Conservation (phyloP, 2,329 filamentous ascomycete genomes). For the Cytospora piceae region DNA sequence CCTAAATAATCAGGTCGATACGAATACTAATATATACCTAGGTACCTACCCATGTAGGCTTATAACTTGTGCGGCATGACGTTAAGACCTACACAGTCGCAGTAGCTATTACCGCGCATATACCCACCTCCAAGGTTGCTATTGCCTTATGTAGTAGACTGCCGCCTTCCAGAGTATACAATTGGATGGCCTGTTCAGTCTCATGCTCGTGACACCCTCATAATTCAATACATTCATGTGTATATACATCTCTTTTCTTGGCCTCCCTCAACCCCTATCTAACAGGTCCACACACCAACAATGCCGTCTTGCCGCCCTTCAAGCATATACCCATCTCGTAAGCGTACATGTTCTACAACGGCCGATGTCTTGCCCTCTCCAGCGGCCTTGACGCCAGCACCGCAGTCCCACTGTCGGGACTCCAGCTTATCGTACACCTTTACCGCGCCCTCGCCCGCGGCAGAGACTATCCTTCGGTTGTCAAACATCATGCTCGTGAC, state of each 20-base stretch:
- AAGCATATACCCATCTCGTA: constrained; percentile 91
- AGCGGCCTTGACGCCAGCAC: constrained; percentile 74
- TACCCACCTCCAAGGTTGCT: too few species aligned
- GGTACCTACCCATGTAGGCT: too few species aligned
- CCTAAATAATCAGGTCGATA: too few species aligned
- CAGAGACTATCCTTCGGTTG: constrained; percentile 81
- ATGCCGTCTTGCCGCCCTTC: constrained; percentile 87
- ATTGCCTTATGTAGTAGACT: too few species aligned
- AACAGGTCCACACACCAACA: constrained; percentile 88
- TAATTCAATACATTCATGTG: constrained; percentile 11
- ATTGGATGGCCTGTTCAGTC: too few species aligned
- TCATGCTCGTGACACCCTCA: background rate
- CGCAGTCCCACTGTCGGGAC: constrained; percentile 94
- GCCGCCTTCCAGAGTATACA: too few species aligned
- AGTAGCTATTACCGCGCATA: too few species aligned
- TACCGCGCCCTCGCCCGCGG: constrained; percentile 88
- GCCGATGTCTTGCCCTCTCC: constrained; percentile 67
- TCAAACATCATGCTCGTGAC: constrained; percentile 99
- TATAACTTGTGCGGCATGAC: too few species aligned
- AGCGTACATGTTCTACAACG: constrained; percentile 81
- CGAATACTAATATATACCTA: too few species aligned
- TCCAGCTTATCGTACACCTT: constrained; percentile 99
- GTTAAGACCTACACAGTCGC: too few species aligned
- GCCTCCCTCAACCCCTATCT: constrained; percentile 24
- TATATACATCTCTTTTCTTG: constrained; percentile 13